Evolutionary conservation across 129 eudicot species (phyloP).

Genomic region (Artemisia annua): DNA sequence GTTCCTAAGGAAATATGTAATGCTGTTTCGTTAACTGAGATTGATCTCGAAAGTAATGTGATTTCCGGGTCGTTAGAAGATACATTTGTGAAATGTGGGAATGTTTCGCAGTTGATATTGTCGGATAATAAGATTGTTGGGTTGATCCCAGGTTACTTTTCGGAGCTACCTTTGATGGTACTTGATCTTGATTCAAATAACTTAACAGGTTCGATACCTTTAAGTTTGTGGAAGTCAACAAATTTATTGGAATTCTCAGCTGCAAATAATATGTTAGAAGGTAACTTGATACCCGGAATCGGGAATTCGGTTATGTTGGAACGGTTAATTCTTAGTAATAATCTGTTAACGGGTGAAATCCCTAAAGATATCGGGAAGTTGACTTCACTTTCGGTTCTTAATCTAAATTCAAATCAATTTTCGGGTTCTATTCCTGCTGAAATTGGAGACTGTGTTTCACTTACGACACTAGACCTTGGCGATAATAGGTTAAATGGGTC

Average conservation of each 20-base stretch:
- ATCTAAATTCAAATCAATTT: conserved; percentile 51
- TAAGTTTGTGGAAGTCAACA: conserved; percentile 48
- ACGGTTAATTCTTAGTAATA: conserved; percentile 50
- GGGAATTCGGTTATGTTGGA: conserved; percentile 45
- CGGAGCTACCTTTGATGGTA: conserved; percentile 55
- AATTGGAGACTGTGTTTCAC: conserved; percentile 51
- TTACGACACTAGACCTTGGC: conserved; percentile 58
- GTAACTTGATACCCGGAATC: conserved; percentile 40
- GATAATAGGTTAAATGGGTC: conserved; percentile 50
- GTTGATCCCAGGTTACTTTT: conserved; percentile 51
- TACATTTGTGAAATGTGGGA: conserved; percentile 48
- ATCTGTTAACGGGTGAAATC: conserved; percentile 45
- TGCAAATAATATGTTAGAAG: conserved; percentile 56
- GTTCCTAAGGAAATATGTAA: conserved; percentile 66
- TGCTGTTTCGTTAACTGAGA: conserved; percentile 48
- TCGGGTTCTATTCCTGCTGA: conserved; percentile 52
- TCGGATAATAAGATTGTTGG: conserved; percentile 58
- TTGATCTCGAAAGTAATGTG: conserved; percentile 58
- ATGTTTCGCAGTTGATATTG: conserved; percentile 50
- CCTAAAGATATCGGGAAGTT: conserved; percentile 57
- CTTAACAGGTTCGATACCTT: conserved; percentile 55
- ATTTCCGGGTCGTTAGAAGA: conserved; percentile 55
- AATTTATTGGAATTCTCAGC: conserved; percentile 68
- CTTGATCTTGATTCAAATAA: conserved; percentile 77
- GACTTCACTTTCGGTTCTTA: conserved; percentile 49